Evolutionary conservation across 2,329 filamentous ascomycete species (phyloP).

Genomic region (Trichophyton schoenleinii): DNA sequence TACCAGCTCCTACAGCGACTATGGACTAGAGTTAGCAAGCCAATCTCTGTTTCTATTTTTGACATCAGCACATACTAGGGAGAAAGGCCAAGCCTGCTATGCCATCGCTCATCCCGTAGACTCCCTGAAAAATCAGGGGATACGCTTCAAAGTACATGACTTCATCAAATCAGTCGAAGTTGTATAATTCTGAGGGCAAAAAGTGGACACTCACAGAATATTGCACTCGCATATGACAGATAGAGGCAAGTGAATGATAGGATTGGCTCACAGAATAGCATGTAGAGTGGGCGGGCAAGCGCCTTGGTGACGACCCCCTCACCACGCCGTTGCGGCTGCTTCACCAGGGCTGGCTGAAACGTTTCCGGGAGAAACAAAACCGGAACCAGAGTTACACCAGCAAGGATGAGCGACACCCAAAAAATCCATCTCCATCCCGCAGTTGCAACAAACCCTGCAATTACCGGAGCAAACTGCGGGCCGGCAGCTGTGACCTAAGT

Average conservation of each 20-base stretch:
- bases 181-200: neutral
- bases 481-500: neutral
- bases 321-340: neutral
- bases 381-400: neutral
- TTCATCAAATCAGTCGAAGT: neutral
- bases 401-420: neutral
- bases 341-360: neutral
- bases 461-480: neutral
- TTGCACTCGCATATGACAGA: neutral
- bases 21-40: neutral
- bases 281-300: neutral
- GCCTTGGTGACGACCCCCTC: neutral
- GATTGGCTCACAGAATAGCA: neutral
- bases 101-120: conserved; percentile 10
- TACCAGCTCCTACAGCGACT: neutral
- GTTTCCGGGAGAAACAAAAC: neutral
- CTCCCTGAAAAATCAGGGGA: neutral
- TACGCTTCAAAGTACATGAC: neutral
- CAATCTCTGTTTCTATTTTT: neutral
- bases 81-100: conserved; percentile 10
- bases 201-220: neutral
- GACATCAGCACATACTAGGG: conserved; percentile 6
- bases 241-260: neutral
- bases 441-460: neutral
- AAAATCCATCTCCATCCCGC: neutral